Evolutionary conservation across 305 asterid species (phyloP), one percentile per base, ranked within the genome.

Genomic region (Fraxinus baroniana): DNA sequence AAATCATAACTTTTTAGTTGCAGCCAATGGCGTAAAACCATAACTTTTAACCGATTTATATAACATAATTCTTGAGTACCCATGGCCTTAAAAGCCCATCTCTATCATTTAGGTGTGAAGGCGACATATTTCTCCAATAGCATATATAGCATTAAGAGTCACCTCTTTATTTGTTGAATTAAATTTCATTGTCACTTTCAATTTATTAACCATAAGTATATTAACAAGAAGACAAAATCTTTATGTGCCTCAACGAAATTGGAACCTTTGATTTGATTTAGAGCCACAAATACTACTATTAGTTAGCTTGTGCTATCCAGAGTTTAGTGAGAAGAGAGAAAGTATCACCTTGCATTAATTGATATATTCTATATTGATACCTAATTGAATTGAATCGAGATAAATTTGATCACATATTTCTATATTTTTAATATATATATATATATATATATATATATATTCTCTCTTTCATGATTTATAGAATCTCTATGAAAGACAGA

Each of bases 271-370:
- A 55, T 44, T 44, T 44, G 55, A 44, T 44, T 44, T 44, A 12
- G 55, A 77, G 41, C 88, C 89, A 84, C 88, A 89, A 73, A 77
- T 77, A 74, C 81, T 78, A 68, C 72, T 52, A 79, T 81, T 85
- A 44, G 22, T 44, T 80, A 76, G 84, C 83, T 74, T 78, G 36
- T 62, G 26, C 77, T n/a, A 24, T 81, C 83, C 73, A 57, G 71
- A 62, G 71, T 8, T n/a, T 49, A 78, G 28, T 57, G 68, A 4
- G 68, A 17, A 17, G 68, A 68, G 36, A 36, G 66, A 64, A 20
- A 30, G 35, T 17, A 17, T 57, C 68, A 57, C 68, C 68, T 18
- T 18, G 68, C 26, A 57, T 57, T 57, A 49, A 49, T 57, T 57
- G 3, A 12, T 44, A 44, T 44, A 37, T 37, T 44, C 17, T 17